phyloP scores from a whole-genome alignment of 2,329 filamentous ascomycete species.

The Venturia pyrina region DNA sequence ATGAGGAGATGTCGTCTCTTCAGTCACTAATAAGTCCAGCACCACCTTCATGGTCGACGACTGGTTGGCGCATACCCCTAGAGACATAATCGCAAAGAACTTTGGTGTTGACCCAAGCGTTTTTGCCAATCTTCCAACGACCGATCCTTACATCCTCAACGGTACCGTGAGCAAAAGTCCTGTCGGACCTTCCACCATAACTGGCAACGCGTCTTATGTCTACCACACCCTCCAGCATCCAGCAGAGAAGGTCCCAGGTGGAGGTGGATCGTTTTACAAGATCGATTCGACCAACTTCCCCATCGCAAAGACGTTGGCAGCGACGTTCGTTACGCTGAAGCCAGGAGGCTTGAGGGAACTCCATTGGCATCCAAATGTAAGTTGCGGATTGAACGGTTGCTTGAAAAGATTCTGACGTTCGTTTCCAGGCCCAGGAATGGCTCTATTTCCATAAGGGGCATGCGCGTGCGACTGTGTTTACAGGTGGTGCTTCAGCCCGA shows the following conservation, averaged over 20 bases:
- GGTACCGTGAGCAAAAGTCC: conserved; percentile 40
- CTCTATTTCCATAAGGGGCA: conserved; percentile 57
- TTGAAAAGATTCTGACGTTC: neutral
- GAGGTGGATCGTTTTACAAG: conserved; percentile 52
- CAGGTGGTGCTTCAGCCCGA: conserved; percentile 48
- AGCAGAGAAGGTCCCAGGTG: conserved; percentile 48
- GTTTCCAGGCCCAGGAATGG: conserved; percentile 54
- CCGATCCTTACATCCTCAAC: conserved; percentile 54
- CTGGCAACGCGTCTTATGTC: conserved; percentile 51
- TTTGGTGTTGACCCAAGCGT: conserved; percentile 52
- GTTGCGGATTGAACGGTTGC: conserved; percentile 10
- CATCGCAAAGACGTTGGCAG: conserved; percentile 54
- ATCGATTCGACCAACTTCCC: conserved; percentile 61
- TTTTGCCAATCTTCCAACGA: conserved; percentile 47
- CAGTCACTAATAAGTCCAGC: conserved; percentile 19
- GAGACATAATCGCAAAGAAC: conserved; percentile 55
- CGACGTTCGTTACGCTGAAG: conserved; percentile 53
- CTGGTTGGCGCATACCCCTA: conserved; percentile 59
- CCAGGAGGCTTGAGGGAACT: conserved; percentile 55
- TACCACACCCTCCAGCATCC: conserved; percentile 49
- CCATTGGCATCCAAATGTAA: conserved; percentile 60
- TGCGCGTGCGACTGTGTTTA: conserved; percentile 55
- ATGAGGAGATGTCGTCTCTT: neutral
- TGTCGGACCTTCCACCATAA: conserved; percentile 40
- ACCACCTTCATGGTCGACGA: conserved; percentile 64